A percentile compares a stretch with the other conserved stretches of the same genome.
These are phyloP conservation scores for Lactarius hatsudake DNA, from an alignment of 768 basidiomycete species.

Conservation along the genomic window DNA sequence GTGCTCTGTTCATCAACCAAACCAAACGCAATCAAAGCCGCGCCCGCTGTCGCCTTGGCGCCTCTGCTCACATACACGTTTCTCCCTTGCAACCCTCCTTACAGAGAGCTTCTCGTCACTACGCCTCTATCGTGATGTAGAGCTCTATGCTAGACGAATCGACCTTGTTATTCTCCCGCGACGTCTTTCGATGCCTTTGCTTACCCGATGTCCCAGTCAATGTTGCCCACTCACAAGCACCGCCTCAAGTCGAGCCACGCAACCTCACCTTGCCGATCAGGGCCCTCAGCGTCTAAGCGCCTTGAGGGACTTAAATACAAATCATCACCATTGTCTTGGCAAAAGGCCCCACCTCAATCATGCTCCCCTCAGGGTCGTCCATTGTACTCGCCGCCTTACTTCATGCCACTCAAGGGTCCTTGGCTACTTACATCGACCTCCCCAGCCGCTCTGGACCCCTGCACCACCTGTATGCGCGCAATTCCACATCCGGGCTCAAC, in stretches of 20 bases:
- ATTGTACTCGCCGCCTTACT: slow-evolving; percentile 6
- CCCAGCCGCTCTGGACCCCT: not conserved
- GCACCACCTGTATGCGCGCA: not conserved
- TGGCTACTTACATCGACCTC: slow-evolving; percentile 8
- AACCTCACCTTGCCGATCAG: not conserved
- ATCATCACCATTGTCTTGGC: not conserved
- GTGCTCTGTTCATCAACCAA: too few relatives aligned
- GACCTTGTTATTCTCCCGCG: not conserved
- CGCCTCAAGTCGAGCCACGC: not conserved
- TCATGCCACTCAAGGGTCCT: not conserved
- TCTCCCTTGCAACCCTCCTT: not conserved
- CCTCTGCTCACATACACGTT: not conserved
- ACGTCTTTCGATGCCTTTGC: not conserved
- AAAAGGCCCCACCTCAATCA: not conserved
- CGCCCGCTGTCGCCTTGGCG: not conserved
- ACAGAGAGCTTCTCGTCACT: not conserved
- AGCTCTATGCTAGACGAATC: not conserved
- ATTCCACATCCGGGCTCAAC: not conserved
- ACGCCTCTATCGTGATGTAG: not conserved
- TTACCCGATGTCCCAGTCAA: not conserved
- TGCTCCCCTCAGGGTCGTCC: slow-evolving; percentile 6
- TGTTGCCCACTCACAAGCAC: not conserved
- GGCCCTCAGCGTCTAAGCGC: not conserved
- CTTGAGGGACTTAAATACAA: not conserved
- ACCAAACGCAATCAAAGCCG: not conserved